Evolutionary conservation across 106 monocot species (phyloP), one percentile per base, ranked within the genome.

Genomic region (Dactylorhiza incarnata): DNA sequence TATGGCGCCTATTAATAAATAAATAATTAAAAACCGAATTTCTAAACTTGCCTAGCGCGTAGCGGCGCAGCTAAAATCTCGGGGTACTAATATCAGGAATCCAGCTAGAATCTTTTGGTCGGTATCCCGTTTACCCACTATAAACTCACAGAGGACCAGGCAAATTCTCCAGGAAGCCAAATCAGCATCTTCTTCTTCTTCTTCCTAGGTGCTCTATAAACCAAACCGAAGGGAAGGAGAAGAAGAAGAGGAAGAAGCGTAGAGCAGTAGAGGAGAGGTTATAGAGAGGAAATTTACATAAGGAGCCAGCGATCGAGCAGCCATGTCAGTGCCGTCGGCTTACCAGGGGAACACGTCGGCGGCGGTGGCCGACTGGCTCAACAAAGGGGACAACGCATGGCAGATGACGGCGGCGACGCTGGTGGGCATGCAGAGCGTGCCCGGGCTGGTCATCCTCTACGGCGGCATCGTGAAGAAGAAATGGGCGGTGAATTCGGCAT

Each of bases 401-500:
- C 80, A 80, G 49, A 63, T 80, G 67, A 62, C 49, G 3, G 47
- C 74, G 16, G 73, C 80, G 19, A 80, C 80, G 14, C 77, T 88
- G 16, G 82, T 85, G 0, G 87, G 82, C 50, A 55, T 88, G 17
- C 85, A 88, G 37, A 76, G 79, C 71, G 71, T 83, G 47, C 88
- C 85, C 7, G 89, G 85, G 19, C 85, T 89, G 0, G 81, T 84
- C 5, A 80, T 84, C 76, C 80, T 84, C 62, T 80, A 84, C 80
- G 79, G 80, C 24, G 76, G 84, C 72, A 84, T 84, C 49, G 84
- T 77, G 11, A 83, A 79, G 59, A 83, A 86, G 77, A 86, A 86
- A 43, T 86, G 83, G 82, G 83, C 86, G 1, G 78, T 87, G 9
- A 87, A 87, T 74, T 87, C 83, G 0, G 84, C 87, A 45, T 87